These are phyloP conservation scores for Colletotrichum siamense DNA, from an alignment of 2,329 filamentous ascomycete species.

Conservation along the genomic window DNA sequence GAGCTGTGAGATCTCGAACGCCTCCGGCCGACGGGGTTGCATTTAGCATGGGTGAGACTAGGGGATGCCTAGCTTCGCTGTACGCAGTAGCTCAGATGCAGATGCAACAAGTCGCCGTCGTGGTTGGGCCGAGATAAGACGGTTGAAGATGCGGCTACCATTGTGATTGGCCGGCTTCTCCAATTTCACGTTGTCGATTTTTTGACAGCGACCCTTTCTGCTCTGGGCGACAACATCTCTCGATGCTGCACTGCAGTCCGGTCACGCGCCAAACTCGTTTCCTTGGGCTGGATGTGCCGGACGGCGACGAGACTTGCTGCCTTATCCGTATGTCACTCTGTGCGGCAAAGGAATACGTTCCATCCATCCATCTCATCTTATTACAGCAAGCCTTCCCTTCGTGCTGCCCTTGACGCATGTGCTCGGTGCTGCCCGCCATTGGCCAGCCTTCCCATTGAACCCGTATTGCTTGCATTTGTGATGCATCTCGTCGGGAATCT, in stretches of 20 bases:
- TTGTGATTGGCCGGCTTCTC: conserved; percentile 41
- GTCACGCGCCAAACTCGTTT: conserved; percentile 3
- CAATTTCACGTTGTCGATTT: conserved; percentile 46
- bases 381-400: background rate
- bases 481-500: background rate
- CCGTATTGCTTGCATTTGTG: background rate
- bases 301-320: background rate
- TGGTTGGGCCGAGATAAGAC: conserved; percentile 51
- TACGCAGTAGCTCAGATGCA: conserved; percentile 14
- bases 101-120: conserved; percentile 17
- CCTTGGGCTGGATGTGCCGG: background rate
- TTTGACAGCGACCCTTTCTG: conserved; percentile 20
- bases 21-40: conserved; percentile 13
- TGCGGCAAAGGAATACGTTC: background rate
- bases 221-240: background rate
- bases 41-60: conserved; percentile 12
- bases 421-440: conserved; percentile 9
- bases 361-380: background rate
- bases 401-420: background rate
- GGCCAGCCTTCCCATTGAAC: background rate
- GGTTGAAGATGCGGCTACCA: conserved; percentile 22
- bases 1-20: conserved; percentile 20
- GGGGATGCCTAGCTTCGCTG: conserved; percentile 5
- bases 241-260: background rate
- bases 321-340: background rate